Conservation (phyloP, 192 early-diverging fungal species). For the Podila epigama region DNA sequence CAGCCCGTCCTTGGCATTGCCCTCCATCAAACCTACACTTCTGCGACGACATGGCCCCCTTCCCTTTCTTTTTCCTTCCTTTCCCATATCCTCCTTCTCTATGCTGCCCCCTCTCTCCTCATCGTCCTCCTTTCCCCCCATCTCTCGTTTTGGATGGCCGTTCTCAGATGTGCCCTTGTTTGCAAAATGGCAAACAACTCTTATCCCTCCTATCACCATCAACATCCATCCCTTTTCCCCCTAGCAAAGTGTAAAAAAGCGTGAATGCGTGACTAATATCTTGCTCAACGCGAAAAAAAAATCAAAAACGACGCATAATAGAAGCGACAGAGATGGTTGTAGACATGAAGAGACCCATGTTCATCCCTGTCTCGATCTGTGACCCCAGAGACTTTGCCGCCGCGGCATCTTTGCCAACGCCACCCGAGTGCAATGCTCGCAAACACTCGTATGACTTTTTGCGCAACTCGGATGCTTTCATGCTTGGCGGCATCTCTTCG, state of each 20-base stretch:
- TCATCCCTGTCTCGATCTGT: slow-evolving; percentile 48
- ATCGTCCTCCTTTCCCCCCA: too few species aligned
- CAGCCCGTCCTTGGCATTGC: too few species aligned
- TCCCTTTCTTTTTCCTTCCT: background rate
- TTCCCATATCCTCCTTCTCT: background rate
- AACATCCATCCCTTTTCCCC: too few species aligned
- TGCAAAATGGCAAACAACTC: too few species aligned
- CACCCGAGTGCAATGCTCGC: slow-evolving; percentile 42
- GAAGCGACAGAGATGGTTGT: slow-evolving; percentile 31
- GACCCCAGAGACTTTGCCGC: slow-evolving; percentile 42
- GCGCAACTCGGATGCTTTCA: slow-evolving; percentile 39
- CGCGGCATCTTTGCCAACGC: slow-evolving; percentile 31
- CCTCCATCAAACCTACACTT: too few species aligned
- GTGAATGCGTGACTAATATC: slow-evolving; percentile 26
- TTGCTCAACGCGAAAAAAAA: too few species aligned
- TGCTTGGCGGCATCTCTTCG: slow-evolving; percentile 30
- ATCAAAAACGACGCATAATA: too few species aligned
- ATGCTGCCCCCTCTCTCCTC: background rate
- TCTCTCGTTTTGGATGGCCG: background rate
- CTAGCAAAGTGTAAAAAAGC: too few species aligned
- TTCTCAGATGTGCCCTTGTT: background rate
- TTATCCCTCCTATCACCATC: too few species aligned
- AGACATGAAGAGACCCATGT: slow-evolving; percentile 50
- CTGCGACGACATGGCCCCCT: background rate
- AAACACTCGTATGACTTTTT: slow-evolving; percentile 49